A percentile compares a stretch with the other conserved stretches of the same genome.
These are phyloP conservation scores for Delitschia confertaspora DNA, from an alignment of 495 filamentous ascomycete genomes.

Conservation along the genomic window DNA sequence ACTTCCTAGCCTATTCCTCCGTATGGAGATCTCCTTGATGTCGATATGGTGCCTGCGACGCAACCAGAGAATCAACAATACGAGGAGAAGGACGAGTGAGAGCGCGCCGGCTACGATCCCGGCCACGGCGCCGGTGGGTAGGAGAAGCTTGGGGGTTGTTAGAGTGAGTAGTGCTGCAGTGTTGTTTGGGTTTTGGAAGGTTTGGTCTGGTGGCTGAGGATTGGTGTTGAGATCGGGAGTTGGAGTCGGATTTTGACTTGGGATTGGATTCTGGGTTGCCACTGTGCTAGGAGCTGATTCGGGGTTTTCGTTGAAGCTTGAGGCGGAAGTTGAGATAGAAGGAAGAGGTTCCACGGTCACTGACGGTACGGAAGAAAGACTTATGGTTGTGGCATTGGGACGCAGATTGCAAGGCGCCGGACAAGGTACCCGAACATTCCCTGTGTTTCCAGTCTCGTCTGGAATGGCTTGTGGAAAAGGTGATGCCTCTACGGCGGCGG, in stretches of 20 bases:
- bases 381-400: background rate
- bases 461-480: constrained; percentile 25
- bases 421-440: constrained; percentile 7
- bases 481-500: constrained; percentile 5
- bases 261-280: background rate
- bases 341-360: no score
- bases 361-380: background rate
- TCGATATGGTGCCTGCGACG: constrained; percentile 5
- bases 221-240: constrained; percentile 2
- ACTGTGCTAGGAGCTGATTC: background rate
- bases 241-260: constrained; percentile 3
- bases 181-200: background rate
- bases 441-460: constrained; percentile 12
- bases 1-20: constrained; percentile 18
- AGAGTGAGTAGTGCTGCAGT: constrained; percentile 1
- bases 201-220: constrained; percentile 1
- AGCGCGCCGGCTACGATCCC: constrained; percentile 6
- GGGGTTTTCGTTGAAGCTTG: background rate
- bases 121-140: constrained; percentile 9
- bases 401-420: no score
- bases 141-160: constrained; percentile 3
- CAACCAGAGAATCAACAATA: constrained; percentile 1
- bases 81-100: constrained; percentile 4
- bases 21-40: constrained; percentile 19
- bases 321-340: background rate